Evolutionary conservation across 805 yeast species (phyloP), one percentile per base, ranked within the genome.

Genomic region (Kluyveromyces starmeri): DNA sequence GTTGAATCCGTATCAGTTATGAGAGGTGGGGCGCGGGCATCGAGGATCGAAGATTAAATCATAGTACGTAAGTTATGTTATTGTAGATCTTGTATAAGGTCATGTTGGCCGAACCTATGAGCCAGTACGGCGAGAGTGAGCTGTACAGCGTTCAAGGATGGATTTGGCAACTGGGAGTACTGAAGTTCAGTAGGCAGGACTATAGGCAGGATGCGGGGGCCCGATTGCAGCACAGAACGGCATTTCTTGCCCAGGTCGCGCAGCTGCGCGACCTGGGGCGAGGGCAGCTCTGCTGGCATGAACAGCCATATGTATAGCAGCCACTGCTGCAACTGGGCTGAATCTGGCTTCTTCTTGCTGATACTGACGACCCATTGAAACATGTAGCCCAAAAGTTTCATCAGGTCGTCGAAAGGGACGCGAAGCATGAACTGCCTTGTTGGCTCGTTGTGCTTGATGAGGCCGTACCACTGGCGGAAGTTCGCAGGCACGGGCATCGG

Each of bases 181-280:
- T 16, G 20, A 11, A 45, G 18, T 17, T 40, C 17, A 21, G 5
- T 2, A 23, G 33, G 33, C 9, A 30, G 17, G 13, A 4, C n/a
- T 10, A 30, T 11, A 20, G 12, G n/a, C 6, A 18, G 11, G n/a
- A 30, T 20, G 9, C 16, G 7, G 17, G 5, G 9, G 19, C 12
- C 8, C 13, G 19, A 6, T 20, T 14, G 10, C 8, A 30, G 25
- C 6, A 17, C 13, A 13, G n/a, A 7, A 13, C 17, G 23, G 15
- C 33, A 30, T 37, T 48, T 49, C 34, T 54, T 54, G 4, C 50
- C 62, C 21, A 55, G 32, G 14, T 45, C 51, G 34, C 62, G 42
- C 22, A 57, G 23, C 4, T 40, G 39, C 33, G 59, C 53, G 3
- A 47, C 43, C 19, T 51, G 44, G 3, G 37, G 50, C 2, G 59